Percentiles rank a stretch among this genome's conserved stretches.
phyloP scores from a whole-genome alignment of 805 yeast genomes.

The Wickerhamomyces rabaulensis region DNA sequence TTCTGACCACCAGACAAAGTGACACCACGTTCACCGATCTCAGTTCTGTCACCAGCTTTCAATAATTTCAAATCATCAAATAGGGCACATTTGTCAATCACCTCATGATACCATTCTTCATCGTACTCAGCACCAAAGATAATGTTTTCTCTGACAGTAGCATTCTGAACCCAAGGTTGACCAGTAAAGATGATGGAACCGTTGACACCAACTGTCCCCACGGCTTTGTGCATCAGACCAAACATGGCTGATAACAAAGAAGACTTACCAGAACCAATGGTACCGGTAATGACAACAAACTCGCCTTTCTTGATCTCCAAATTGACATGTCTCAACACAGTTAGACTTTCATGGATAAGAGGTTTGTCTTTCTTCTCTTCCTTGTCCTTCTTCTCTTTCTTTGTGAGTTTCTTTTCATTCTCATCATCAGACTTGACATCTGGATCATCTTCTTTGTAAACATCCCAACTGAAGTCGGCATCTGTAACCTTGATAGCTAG shows the following conservation, averaged over 20 bases:
- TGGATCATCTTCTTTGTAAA: constrained; percentile 15
- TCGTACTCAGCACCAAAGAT: constrained; percentile 56
- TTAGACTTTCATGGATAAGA: constrained; percentile 6
- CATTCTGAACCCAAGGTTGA: constrained; percentile 77
- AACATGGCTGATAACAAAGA: constrained; percentile 62
- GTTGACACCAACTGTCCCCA: constrained; percentile 40
- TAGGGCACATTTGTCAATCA: constrained; percentile 60
- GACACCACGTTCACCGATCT: constrained; percentile 80
- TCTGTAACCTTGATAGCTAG: constrained; percentile 42
- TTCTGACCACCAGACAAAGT: constrained; percentile 75
- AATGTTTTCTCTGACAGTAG: constrained; percentile 70
- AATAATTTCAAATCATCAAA: constrained; percentile 55
- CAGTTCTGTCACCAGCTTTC: constrained; percentile 71
- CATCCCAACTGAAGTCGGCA: constrained; percentile 65
- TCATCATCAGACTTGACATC: background rate
- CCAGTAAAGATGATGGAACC: constrained; percentile 54
- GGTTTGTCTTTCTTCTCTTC: background rate
- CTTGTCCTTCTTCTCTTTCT: background rate
- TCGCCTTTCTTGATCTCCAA: constrained; percentile 57
- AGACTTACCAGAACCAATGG: constrained; percentile 77
- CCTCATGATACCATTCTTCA: constrained; percentile 42
- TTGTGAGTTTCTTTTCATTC: background rate
- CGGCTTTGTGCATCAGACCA: constrained; percentile 59
- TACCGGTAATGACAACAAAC: constrained; percentile 70
- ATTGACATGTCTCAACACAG: constrained; percentile 37